phyloP scores from a whole-genome alignment of 2,329 filamentous ascomycete species.

The Pseudogymnoascus sp. region DNA sequence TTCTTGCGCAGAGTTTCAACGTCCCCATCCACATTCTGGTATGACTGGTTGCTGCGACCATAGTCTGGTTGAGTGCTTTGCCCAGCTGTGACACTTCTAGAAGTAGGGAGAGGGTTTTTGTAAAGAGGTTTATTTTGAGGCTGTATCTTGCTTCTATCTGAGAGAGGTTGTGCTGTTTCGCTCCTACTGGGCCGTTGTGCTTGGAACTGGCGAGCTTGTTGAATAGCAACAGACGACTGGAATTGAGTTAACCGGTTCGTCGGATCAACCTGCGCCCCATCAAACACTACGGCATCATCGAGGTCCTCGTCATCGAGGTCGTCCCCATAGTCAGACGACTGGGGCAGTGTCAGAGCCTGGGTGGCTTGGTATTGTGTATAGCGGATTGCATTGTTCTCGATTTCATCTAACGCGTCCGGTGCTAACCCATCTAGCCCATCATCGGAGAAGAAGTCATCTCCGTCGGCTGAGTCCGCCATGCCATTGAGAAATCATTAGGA shows the following conservation, averaged over 20 bases:
- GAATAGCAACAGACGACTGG: slow-evolving; percentile 1
- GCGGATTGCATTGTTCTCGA: slow-evolving; percentile 58
- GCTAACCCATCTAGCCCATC: slow-evolving; percentile 58
- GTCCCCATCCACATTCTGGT: slow-evolving; percentile 9
- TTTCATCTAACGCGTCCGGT: slow-evolving; percentile 50
- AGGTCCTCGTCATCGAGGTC: slow-evolving; percentile 35
- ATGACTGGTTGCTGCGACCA: neutral
- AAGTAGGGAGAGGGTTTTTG: neutral
- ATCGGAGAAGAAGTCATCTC: slow-evolving; percentile 56
- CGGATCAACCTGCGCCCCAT: slow-evolving; percentile 18
- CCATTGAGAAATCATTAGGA: slow-evolving; percentile 30
- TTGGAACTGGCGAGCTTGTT: slow-evolving; percentile 11
- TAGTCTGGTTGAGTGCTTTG: neutral
- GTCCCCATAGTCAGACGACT: slow-evolving; percentile 33
- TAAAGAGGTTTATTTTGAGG: neutral
- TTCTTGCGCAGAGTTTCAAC: slow-evolving; percentile 4
- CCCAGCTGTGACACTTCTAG: neutral
- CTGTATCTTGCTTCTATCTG: neutral
- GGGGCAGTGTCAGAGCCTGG: slow-evolving; percentile 20
- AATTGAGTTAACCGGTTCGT: slow-evolving; percentile 3
- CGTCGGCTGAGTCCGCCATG: slow-evolving; percentile 31
- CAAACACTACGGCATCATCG: slow-evolving; percentile 49
- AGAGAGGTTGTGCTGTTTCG: slow-evolving; percentile 4
- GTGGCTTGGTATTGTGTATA: slow-evolving; percentile 38
- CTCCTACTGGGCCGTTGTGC: neutral